Conservation (phyloP, 805 yeast genomes). For the Candida fluviatilis region DNA sequence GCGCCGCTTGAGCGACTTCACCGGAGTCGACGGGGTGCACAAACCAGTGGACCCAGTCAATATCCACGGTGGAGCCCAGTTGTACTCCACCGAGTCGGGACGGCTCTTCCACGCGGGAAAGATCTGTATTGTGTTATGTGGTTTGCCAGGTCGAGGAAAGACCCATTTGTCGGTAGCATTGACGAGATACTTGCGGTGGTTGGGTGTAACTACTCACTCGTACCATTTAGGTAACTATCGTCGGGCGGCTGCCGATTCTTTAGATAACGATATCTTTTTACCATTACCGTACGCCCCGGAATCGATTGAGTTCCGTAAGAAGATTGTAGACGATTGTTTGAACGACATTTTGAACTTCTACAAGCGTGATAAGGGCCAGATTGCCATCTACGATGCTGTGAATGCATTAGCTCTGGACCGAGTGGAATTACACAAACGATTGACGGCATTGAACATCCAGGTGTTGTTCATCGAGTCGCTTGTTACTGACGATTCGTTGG, state of each 20-base stretch:
- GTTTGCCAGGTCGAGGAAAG: slow-evolving; percentile 94
- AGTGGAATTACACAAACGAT: slow-evolving; percentile 47
- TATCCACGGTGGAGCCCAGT: slow-evolving; percentile 53
- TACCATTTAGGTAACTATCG: slow-evolving; percentile 93
- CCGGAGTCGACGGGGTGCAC: slow-evolving; percentile 59
- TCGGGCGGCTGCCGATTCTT: slow-evolving; percentile 46
- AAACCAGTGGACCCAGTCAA: slow-evolving; percentile 52
- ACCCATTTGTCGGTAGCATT: slow-evolving; percentile 89
- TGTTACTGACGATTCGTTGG: slow-evolving; percentile 65
- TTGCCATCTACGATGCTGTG: slow-evolving; percentile 94
- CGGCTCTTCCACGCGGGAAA: slow-evolving; percentile 94
- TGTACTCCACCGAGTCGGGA: slow-evolving; percentile 90
- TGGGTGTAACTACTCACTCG: slow-evolving; percentile 88
- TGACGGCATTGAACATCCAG: slow-evolving; percentile 60
- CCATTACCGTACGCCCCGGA: slow-evolving; percentile 42
- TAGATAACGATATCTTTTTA: slow-evolving; percentile 65
- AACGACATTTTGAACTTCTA: slow-evolving; percentile 69
- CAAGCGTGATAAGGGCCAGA: slow-evolving; percentile 78
- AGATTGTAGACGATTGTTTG: slow-evolving; percentile 60
- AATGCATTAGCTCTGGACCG: slow-evolving; percentile 77
- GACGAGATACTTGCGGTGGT: slow-evolving; percentile 90
- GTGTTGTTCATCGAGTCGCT: slow-evolving; percentile 85
- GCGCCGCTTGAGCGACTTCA: slow-evolving; percentile 37
- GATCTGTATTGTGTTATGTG: slow-evolving; percentile 81
- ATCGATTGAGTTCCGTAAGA: slow-evolving; percentile 50